Evolutionary conservation across 139 green algal species (phyloP).

Genomic region (Volvox reticuliferus): DNA sequence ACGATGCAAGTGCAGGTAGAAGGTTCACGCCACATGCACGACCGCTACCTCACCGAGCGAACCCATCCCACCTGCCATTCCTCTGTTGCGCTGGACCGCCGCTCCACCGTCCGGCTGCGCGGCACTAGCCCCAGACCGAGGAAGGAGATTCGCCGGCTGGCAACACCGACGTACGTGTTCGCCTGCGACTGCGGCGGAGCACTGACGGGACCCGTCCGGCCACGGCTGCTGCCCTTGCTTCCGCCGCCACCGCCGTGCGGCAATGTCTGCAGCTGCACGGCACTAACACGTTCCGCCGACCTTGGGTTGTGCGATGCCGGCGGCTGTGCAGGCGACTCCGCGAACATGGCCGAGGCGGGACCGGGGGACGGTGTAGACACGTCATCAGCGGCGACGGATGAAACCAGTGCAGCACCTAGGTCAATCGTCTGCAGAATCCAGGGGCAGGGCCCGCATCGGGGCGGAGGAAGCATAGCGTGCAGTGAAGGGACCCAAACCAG

Average conservation of each 20-base stretch:
- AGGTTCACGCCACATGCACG: too few species aligned
- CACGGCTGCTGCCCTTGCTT: background rate
- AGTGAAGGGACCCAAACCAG: too few species aligned
- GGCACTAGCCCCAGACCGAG: slow-evolving; percentile 13
- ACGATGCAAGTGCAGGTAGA: too few species aligned
- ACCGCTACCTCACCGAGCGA: too few species aligned
- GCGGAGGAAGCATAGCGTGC: too few species aligned
- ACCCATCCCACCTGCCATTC: background rate
- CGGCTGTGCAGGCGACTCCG: background rate
- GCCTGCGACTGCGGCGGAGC: background rate
- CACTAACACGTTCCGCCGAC: background rate
- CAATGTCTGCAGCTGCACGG: background rate
- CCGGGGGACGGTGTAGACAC: background rate
- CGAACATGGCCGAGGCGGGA: background rate
- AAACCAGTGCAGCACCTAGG: background rate
- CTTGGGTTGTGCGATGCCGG: too few species aligned
- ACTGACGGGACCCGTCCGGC: background rate
- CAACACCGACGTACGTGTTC: background rate
- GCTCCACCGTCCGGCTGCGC: slow-evolving; percentile 12
- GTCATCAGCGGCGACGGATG: background rate
- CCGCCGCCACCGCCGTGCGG: background rate
- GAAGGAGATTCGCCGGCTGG: slow-evolving; percentile 7
- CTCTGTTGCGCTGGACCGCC: background rate
- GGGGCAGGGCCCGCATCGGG: background rate
- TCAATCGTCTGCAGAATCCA: background rate